These are phyloP conservation scores for Fusarium heterosporum DNA, from an alignment of 2,329 filamentous ascomycete species.

Conservation along the genomic window DNA sequence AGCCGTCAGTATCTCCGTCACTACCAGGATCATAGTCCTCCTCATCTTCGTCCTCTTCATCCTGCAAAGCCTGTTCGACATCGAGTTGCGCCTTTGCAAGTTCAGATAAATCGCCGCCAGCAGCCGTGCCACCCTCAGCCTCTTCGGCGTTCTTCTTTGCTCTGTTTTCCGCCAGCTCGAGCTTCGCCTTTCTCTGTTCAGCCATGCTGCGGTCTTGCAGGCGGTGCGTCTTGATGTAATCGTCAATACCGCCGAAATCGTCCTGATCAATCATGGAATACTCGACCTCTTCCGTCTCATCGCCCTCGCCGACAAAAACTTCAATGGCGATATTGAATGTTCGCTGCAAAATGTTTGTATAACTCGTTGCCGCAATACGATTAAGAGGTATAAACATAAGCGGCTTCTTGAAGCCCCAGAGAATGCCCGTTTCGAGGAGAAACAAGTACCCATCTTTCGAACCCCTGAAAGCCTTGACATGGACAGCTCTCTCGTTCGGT, in stretches of 20 bases:
- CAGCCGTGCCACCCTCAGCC: conserved; percentile 51
- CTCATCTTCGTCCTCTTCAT: conserved; percentile 73
- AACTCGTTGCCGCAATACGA: conserved; percentile 71
- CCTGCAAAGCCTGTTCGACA: conserved; percentile 65
- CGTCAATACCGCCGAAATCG: conserved; percentile 73
- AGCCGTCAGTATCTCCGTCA: conserved; percentile 69
- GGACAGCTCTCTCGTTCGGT: conserved; percentile 71
- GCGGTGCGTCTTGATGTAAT: conserved; percentile 70
- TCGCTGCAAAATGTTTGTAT: conserved; percentile 74
- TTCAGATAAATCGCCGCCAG: conserved; percentile 59
- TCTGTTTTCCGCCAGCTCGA: conserved; percentile 70
- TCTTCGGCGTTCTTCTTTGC: conserved; percentile 60
- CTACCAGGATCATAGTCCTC: conserved; percentile 75
- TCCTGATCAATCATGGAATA: conserved; percentile 78
- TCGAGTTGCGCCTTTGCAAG: conserved; percentile 63
- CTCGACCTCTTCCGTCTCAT: conserved; percentile 70
- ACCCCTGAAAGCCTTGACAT: conserved; percentile 74
- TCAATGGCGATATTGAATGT: conserved; percentile 77
- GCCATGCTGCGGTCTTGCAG: conserved; percentile 77
- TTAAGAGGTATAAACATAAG: conserved; percentile 72
- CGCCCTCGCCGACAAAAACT: conserved; percentile 62
- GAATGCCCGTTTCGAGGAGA: conserved; percentile 73
- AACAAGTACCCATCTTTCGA: conserved; percentile 77
- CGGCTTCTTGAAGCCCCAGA: conserved; percentile 79
- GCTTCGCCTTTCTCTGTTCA: conserved; percentile 73